These are phyloP conservation scores for Cicer pinnatifidum DNA, from an alignment of 306 rosid species.

Conservation along the genomic window DNA sequence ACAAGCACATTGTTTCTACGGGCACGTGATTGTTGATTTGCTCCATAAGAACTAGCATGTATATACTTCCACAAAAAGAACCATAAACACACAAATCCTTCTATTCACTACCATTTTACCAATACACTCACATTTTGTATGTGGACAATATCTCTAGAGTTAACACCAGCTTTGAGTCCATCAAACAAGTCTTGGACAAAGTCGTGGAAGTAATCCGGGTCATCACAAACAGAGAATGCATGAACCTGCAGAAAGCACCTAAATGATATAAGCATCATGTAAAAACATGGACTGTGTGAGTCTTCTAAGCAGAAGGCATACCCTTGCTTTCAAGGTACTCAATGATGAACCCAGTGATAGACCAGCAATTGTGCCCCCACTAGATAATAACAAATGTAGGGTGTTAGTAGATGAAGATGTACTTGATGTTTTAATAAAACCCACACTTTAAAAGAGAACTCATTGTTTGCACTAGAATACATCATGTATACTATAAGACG, in stretches of 20 bases:
- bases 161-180: constrained; percentile 76
- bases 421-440: constrained; percentile 15
- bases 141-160: constrained; percentile 70
- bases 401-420: constrained; percentile 34
- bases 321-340: constrained; percentile 88
- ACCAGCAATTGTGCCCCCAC: constrained; percentile 95
- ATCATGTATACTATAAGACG: constrained; percentile 38
- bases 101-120: constrained; percentile 27
- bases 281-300: constrained; percentile 29
- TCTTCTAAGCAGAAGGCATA: constrained; percentile 47
- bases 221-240: constrained; percentile 85
- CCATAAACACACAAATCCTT: not conserved
- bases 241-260: constrained; percentile 63
- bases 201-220: constrained; percentile 84
- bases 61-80: constrained; percentile 30
- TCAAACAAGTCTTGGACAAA: constrained; percentile 85
- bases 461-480: constrained; percentile 23
- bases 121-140: constrained; percentile 70
- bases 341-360: constrained; percentile 77
- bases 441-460: constrained; percentile 18
- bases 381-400: constrained; percentile 47
- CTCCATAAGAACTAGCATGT: constrained; percentile 18
- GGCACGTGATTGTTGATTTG: constrained; percentile 4
- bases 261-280: constrained; percentile 28
- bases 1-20: constrained; percentile 11